Conservation (phyloP, 352 stramenopile genomes). For the Pythium rishiriense region DNA sequence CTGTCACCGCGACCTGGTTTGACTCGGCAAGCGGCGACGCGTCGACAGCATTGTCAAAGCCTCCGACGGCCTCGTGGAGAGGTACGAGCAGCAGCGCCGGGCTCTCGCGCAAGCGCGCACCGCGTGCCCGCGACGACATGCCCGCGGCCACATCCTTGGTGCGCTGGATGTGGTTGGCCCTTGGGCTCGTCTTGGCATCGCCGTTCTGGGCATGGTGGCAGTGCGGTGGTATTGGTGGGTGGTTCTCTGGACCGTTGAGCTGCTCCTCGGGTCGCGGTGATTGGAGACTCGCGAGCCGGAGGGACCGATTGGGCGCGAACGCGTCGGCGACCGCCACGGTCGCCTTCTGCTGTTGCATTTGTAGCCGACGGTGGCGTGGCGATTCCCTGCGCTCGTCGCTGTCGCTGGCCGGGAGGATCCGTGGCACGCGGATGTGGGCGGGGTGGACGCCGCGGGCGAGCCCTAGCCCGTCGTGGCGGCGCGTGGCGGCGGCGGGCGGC, state of each 20-base stretch:
- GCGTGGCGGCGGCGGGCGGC: neutral
- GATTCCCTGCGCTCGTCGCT: neutral
- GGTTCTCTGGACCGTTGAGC: neutral
- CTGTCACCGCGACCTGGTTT: constrained; percentile 51
- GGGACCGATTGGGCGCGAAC: constrained; percentile 47
- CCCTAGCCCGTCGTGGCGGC: constrained; percentile 14
- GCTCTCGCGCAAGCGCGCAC: constrained; percentile 9
- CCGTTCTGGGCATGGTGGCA: too few relatives aligned
- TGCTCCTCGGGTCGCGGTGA: neutral
- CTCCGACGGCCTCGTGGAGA: constrained; percentile 56
- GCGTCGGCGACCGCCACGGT: constrained; percentile 20
- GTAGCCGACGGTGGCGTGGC: constrained; percentile 18
- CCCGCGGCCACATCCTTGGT: neutral
- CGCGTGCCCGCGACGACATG: constrained; percentile 11
- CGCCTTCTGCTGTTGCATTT: constrained; percentile 16
- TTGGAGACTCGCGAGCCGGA: constrained; percentile 31
- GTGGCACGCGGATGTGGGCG: constrained; percentile 15
- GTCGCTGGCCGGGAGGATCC: neutral
- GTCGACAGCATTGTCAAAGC: constrained; percentile 51
- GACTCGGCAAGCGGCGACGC: constrained; percentile 49
- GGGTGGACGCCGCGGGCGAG: constrained; percentile 18
- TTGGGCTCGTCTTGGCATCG: too few relatives aligned
- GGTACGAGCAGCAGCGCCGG: constrained; percentile 24
- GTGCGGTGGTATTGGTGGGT: too few relatives aligned
- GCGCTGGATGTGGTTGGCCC: too few relatives aligned